A percentile compares a stretch with the other conserved stretches of the same genome.
Evolutionary conservation across 768 basidiomycete genomes (phyloP).

Genomic region (Daedalea quercina): DNA sequence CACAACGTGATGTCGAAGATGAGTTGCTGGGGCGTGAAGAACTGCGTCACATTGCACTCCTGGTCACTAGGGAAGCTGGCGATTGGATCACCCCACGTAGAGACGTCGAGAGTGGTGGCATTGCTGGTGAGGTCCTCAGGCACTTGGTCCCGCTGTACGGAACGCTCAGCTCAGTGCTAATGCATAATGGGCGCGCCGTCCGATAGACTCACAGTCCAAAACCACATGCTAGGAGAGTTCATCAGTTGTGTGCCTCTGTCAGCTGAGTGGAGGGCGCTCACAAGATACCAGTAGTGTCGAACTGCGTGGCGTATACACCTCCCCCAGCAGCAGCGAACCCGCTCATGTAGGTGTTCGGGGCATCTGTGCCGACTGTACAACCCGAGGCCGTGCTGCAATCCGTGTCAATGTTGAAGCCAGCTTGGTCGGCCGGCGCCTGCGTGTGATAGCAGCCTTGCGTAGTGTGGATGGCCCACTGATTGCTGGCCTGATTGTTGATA

Average conservation of each 20-base stretch:
- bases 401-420: constrained; percentile 23
- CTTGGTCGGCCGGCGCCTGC: constrained; percentile 23
- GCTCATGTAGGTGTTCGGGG: constrained; percentile 32
- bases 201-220: constrained; percentile 34
- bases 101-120: constrained; percentile 28
- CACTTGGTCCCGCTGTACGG: constrained; percentile 28
- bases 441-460: constrained; percentile 31
- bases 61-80: constrained; percentile 31
- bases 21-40: constrained; percentile 41
- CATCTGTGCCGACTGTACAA: constrained; percentile 27
- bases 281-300: constrained; percentile 51
- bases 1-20: constrained; percentile 52
- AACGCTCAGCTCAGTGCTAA: not conserved
- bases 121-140: constrained; percentile 26
- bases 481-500: constrained; percentile 43
- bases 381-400: constrained; percentile 31
- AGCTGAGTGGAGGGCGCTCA: constrained; percentile 20
- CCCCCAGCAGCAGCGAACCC: constrained; percentile 45
- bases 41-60: constrained; percentile 35
- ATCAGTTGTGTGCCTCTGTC: not conserved
- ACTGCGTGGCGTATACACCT: constrained; percentile 64
- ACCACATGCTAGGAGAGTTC: constrained; percentile 34
- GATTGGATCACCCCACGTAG: constrained; percentile 38
- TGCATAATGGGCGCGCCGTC: constrained; percentile 15
- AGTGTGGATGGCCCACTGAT: constrained; percentile 56